Base-by-base conservation (phyloP, 228 moss, liverwort and hornwort species). In the Sphagnum fallax region DNA sequence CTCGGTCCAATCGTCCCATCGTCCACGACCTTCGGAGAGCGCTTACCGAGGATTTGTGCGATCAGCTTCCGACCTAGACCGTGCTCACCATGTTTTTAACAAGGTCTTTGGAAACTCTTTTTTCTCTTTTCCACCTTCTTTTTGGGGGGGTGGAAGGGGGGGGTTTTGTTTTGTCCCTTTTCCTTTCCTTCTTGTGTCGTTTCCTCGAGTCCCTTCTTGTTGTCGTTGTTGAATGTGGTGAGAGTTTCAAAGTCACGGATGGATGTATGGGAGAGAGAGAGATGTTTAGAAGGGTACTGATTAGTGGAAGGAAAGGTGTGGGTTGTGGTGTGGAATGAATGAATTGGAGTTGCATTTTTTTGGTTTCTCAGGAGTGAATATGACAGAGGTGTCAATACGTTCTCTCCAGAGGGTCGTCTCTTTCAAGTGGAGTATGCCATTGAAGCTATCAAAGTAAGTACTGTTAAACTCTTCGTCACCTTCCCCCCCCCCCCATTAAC, bases 341-440 rank as follows among this genome's bases (percentile, higher is more conserved):
- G 32, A 32, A 32, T 32, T 32, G 55, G 55, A 12, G 55, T 8
- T 55, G 55, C 55, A 55, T 55, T 55, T 55, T 12, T 55, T 8
- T 55, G 53, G 53, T 55, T 8, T 8, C 51, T 74, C 67, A 87
- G 87, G 66, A 87, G 87, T 67, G 81, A 87, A 70, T 87, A 87
- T 81, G 87, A 87, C 66, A 75, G 81, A 68, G 87, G 87, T 9
- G 75, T 87, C 58, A 87, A 87, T 32, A 87, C 87, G 58, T 87
- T 87, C 53, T 87, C 87, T 0, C 87, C 87, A 0, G 87, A 87
- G 72, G 87, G 87, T 6, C 81, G 87, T 16, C 81, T 87, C 49
- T 87, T 84, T 71, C 87, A 87, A 61, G 81, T 87, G 64, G 87
- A 87, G 71, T 87, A 87, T 63, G 87, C 87, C 49, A 81, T 87